Evolutionary conservation across 805 yeast genomes (phyloP), one percentile per base, ranked within the genome.

Genomic region (Ogataea neopini): DNA sequence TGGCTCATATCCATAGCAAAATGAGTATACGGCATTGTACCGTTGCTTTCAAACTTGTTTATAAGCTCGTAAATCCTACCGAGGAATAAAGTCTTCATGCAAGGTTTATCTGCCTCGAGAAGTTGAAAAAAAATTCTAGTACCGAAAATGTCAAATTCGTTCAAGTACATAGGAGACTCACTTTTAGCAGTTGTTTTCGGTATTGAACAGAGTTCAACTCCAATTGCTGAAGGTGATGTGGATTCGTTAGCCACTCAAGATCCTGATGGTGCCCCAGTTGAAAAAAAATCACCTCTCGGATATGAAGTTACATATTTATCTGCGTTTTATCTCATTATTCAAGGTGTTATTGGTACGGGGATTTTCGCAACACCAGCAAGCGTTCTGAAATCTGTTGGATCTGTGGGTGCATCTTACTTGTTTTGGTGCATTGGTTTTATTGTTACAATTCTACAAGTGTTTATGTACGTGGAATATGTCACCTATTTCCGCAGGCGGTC

Each of bases 301-400:
- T 52, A 72, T 38, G 68, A 72, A 37, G 79, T 84, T 8, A 50
- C 55, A 5, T 48, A 51, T 1, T 14, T 58, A 6, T 43, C 54
- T 37, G 86, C 90, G 45, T 74, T 83, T 44, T 84, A 85, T 43
- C 68, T 83, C 48, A 79, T 83, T 47, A 71, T 84, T 57, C 84
- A 83, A 53, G 80, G 90, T 54, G 79, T 85, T 70, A 73, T 85
- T 37, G 91, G 91, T 52, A 84, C 90, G 0, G 90, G 90, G 66
- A 83, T 85, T 40, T 85, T 85, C 61, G 80, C 86, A 10, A 83
- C 86, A 0, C 87, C 90, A 4, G 79, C 83, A 3, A 71, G 80
- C 1, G 75, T 85, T 48, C 73, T 75, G n/a, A 62, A 59, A n/a
- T 65, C 73, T 1, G 64, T 72, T 45, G 77, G 77, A 1, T 69